phyloP scores from a whole-genome alignment of 805 yeast species.

The Pichia cabralensis region DNA sequence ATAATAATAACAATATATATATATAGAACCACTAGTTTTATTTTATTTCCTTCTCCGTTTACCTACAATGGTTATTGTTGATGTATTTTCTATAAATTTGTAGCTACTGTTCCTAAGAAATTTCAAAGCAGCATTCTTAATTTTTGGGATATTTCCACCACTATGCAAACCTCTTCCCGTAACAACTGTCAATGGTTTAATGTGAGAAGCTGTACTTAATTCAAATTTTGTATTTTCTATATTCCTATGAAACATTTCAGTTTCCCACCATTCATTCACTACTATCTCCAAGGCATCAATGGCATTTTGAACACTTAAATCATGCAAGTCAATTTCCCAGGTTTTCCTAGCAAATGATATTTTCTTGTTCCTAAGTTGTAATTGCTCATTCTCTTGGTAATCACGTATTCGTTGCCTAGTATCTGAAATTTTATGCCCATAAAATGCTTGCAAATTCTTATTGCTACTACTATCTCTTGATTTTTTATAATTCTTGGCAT shows the following conservation, averaged over 20 bases:
- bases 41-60: conserved; percentile 13
- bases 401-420: no score
- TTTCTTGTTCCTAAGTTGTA: no score
- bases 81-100: conserved; percentile 36
- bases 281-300: conserved; percentile 26
- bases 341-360: conserved; percentile 11
- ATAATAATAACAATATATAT: no score
- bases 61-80: conserved; percentile 37
- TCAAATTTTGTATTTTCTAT: conserved; percentile 28
- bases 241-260: conserved; percentile 38
- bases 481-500: no score
- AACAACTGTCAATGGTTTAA: conserved; percentile 36
- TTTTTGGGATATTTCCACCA: conserved; percentile 41
- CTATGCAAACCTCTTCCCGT: conserved; percentile 73
- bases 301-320: conserved; percentile 39
- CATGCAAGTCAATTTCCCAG: conserved; percentile 48
- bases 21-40: no score
- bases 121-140: conserved; percentile 33
- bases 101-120: conserved; percentile 30
- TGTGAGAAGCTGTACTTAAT: conserved; percentile 27
- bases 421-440: no score
- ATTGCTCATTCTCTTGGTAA: no score
- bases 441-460: no score
- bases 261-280: conserved; percentile 52
- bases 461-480: no score